Evolutionary conservation across 164 flowering plant genomes (phyloP), one percentile per base, ranked within the genome.

Genomic region (Buxus sempervirens): DNA sequence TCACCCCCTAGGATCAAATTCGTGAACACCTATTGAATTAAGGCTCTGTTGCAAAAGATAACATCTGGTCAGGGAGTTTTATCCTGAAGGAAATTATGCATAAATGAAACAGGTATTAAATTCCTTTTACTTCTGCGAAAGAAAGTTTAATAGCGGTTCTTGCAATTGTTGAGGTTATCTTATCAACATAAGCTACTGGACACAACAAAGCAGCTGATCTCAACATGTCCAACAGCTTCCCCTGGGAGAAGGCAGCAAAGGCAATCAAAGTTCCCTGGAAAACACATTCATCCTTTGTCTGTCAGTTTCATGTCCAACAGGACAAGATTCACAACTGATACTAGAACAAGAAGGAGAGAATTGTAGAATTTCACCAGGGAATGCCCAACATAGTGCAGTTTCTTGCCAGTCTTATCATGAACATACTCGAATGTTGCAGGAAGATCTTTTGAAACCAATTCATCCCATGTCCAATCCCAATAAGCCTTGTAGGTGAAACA

Each of bases 191-290:
- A 27, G 90, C 86, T 49, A 86, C 80, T 7, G 88, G 88, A 70
- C 83, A 72, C n/a, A 86, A 79, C 62, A 86, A 68, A 27, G 78
- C 88, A 60, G 85, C 86, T 24, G 90, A 84, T 61, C 82, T 78
- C 51, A 78, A 59, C 83, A 67, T 76, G 65, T 51, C 63, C 69
- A 81, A 1, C 19, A 76, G 59, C 36, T 78, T 68, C 14, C 71
- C n/a, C 54, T 79, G 71, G 6, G 87, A 86, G 28, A 84, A 80
- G 2, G 86, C 75, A 64, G 84, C 85, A 49, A 86, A 36, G 38
- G 85, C 86, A 49, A 74, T 76, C 80, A 84, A 74, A 49, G 90
- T 84, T 21, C 90, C 90, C 90, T 21, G 26, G 45, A 45, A 67
- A 15, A 66, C 13, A 1, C 0, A n/a, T n/a, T n/a, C n/a, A n/a